Evolutionary conservation across 2,329 filamentous ascomycete genomes (phyloP), one percentile per base, ranked within the genome.

Genomic region (Falciphora oryzae): DNA sequence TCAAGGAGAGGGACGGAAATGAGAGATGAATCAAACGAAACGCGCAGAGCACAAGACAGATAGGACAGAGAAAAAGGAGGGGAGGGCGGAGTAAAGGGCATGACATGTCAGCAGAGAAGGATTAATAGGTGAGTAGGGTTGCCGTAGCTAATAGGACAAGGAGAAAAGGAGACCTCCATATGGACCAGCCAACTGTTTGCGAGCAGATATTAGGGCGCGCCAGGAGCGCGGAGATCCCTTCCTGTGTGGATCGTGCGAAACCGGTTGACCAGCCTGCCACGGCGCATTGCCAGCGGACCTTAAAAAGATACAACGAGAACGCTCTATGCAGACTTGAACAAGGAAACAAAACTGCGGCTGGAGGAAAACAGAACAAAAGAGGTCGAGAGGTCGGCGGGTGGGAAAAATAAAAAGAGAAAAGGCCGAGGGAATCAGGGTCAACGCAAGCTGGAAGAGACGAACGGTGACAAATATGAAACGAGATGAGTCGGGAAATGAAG

Each of bases 141-240:
- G 77, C 77, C 76, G 75, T 77, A 79, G 77, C 77, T 79, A 80
- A 76, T 75, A 76, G 75, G 75, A 81, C 77, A 80, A 75, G 76
- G 73, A 75, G 77, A 74, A 76, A 73, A 77, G 76, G 71, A 70
- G 73, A 69, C 73, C 71, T 72, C 73, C 76, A 71, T 77, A 78
- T 83, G 80, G 80, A 78, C 81, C 81, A 82, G 81, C 81, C 81
- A 82, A 79, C 75, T 73, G 73, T 73, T 71, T 72, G 70, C 67
- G 71, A 72, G 76, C 77, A 80, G 77, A 76, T 77, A 79, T 79
- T 78, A 79, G n/a, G 77, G 75, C 75, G 76, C 76, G 74, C 70
- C 70, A 72, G 72, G 67, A 69, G 69, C 68, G 68, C 70, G 67
- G 68, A 70, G 70, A 71, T 68, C 72, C 70, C 70, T 69, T 73